A percentile compares a stretch with the other conserved stretches of the same genome.
These are phyloP conservation scores for Glebionis coronaria DNA, from an alignment of 129 eudicot genomes.

Conservation along the genomic window DNA sequence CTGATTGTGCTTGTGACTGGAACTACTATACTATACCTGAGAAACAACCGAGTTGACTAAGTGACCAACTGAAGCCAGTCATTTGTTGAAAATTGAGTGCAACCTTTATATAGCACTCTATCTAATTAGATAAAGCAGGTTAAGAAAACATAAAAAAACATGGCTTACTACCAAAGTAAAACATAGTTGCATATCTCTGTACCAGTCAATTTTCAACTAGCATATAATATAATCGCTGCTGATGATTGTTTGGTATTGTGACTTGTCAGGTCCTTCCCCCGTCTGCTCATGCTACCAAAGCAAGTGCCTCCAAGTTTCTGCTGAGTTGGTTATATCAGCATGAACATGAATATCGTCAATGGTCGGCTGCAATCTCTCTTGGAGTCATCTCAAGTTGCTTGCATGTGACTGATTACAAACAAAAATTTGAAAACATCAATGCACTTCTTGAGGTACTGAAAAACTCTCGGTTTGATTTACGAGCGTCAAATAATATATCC, in stretches of 20 bases:
- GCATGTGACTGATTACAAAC: slow-evolving; percentile 82
- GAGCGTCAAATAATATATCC: background rate
- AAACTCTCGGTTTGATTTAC: slow-evolving; percentile 3
- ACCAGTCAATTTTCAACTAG: slow-evolving; percentile 10
- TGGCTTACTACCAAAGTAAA: slow-evolving; percentile 10
- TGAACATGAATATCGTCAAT: slow-evolving; percentile 94
- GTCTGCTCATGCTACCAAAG: slow-evolving; percentile 80
- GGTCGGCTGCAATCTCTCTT: slow-evolving; percentile 98
- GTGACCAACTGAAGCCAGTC: background rate
- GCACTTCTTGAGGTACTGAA: slow-evolving; percentile 79
- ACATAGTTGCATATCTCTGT: slow-evolving; percentile 4
- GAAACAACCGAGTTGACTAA: slow-evolving; percentile 8
- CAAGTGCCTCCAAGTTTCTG: slow-evolving; percentile 75
- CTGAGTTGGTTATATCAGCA: slow-evolving; percentile 74
- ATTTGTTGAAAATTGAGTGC: slow-evolving; percentile 1
- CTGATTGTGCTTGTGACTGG: slow-evolving; percentile 7
- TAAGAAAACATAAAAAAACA: background rate
- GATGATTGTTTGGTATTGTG: slow-evolving; percentile 15
- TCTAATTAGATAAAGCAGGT: slow-evolving; percentile 5
- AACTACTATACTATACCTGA: background rate
- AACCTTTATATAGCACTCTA: slow-evolving; percentile 2
- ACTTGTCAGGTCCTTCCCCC: slow-evolving; percentile 70
- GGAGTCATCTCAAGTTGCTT: slow-evolving; percentile 85
- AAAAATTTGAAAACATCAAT: slow-evolving; percentile 60
- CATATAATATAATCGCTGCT: slow-evolving; percentile 11